phyloP scores from a whole-genome alignment of 805 yeast species.

The Clavispora phyllophila region DNA sequence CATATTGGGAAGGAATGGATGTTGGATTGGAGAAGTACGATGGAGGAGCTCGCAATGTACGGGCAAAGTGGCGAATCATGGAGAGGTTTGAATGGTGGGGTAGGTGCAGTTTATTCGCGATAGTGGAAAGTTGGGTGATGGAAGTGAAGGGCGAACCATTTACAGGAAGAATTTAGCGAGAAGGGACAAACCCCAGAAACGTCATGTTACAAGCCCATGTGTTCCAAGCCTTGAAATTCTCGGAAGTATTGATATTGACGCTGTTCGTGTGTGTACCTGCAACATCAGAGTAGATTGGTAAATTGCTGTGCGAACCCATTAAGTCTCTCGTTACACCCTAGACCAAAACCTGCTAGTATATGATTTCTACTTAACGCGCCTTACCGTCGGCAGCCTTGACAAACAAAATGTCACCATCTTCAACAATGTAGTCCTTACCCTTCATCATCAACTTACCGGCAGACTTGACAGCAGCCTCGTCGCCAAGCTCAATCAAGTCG shows the following conservation, averaged over 20 bases:
- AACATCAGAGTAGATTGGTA: no score
- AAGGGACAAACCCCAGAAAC: no score
- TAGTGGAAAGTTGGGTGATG: neutral
- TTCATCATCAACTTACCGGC: conserved; percentile 86
- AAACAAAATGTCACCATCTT: conserved; percentile 89
- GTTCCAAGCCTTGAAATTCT: no score
- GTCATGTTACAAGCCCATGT: no score
- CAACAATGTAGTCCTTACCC: conserved; percentile 93
- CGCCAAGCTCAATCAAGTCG: conserved; percentile 53
- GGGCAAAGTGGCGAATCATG: neutral
- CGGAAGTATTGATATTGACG: no score
- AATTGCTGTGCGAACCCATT: no score
- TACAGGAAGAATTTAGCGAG: no score
- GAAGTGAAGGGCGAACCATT: no score
- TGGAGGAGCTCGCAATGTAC: neutral
- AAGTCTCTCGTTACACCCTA: no score
- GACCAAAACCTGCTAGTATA: neutral
- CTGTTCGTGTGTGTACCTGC: no score
- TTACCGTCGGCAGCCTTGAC: conserved; percentile 95
- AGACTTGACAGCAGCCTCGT: conserved; percentile 77
- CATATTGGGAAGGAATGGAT: neutral
- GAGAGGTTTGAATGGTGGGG: neutral
- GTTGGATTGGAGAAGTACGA: conserved; percentile 2
- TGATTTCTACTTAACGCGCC: conserved; percentile 37
- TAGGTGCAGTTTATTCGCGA: neutral